Conservation (phyloP, 2,329 filamentous ascomycete species). For the Emergomyces pasteurianus region DNA sequence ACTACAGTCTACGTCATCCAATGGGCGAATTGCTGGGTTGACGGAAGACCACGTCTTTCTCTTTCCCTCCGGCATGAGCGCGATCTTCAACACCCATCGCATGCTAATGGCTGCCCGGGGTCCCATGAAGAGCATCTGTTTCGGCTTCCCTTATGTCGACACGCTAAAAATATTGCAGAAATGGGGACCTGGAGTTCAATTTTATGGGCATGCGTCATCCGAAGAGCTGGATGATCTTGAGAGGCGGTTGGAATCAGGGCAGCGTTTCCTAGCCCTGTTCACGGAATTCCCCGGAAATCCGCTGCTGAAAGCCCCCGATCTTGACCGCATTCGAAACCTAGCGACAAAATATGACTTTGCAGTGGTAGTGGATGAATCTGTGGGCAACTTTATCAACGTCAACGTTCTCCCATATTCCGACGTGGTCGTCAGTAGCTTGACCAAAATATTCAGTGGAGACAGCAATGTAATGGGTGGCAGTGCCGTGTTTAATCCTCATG, state of each 20-base stretch:
- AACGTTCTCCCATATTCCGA: constrained; percentile 84
- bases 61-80: constrained; percentile 84
- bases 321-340: constrained; percentile 64
- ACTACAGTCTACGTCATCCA: constrained; percentile 31
- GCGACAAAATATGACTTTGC: constrained; percentile 79
- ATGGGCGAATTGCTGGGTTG: constrained; percentile 42
- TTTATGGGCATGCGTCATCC: constrained; percentile 70
- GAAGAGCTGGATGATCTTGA: constrained; percentile 79
- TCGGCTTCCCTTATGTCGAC: constrained; percentile 96
- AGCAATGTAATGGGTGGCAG: constrained; percentile 96
- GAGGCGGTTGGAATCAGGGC: constrained; percentile 53
- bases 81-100: constrained; percentile 81
- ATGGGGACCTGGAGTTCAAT: constrained; percentile 77
- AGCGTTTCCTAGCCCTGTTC: constrained; percentile 72
- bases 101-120: constrained; percentile 55
- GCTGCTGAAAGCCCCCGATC: constrained; percentile 70
- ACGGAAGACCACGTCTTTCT: constrained; percentile 81
- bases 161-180: constrained; percentile 92
- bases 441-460: constrained; percentile 94
- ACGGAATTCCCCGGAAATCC: constrained; percentile 95
- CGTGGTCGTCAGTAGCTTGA: constrained; percentile 85
- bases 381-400: constrained; percentile 92
- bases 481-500: constrained; percentile 51
- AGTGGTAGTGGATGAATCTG: constrained; percentile 88
- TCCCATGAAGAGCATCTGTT: constrained; percentile 66